Evolutionary conservation across 2,329 filamentous ascomycete species (phyloP), one percentile per base, ranked within the genome.

Genomic region (Cercospora sp.): DNA sequence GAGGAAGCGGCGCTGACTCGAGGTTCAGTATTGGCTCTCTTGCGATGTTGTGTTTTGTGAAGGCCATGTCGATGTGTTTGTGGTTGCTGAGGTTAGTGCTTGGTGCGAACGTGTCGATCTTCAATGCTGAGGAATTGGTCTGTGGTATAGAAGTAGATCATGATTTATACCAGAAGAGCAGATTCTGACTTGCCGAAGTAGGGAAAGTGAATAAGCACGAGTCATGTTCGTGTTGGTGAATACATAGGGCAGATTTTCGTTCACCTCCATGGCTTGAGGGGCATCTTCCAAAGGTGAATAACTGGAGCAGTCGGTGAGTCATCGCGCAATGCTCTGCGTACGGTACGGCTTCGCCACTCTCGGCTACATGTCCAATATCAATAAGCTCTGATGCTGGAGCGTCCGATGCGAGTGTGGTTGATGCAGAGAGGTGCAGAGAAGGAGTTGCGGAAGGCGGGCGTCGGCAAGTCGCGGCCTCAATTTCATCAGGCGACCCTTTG

Each of bases 1-100:
- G 28, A 9, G 64, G 65, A 26, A 65, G 53, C 1, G 68, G 62
- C 5, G 65, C 68, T 18, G 51, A 5, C 7, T 64, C 31, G 10
- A 68, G 61, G 7, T 42, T 16, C 10, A 16, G 13, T 26, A 64
- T 42, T 13, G 9, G 45, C 57, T 64, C 48, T n/a, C 58, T 68
- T 13, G 66, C 53, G 20, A 68, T 63, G 55, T 68, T 68, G 30
- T 12, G 10, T 3, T 31, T 58, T 30, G 26, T 28, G 16, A 16
- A 1, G 2, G 28, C 30, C 55, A 58, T 58, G 26, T 31, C 18
- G 55, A 10, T 18, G 28, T 10, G 31, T 18, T 20, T 53, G 3
- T 33, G 28, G 18, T 58, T 26, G 33, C 13, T 31, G 26, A 30
- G 28, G 20, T 31, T n/a, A 9, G 28, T 33, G 13, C 55, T n/a